Percentiles rank a stretch among this genome's conserved stretches.
Evolutionary conservation across 805 yeast species (phyloP).

Genomic region (Teunomyces lycoperdinae): DNA sequence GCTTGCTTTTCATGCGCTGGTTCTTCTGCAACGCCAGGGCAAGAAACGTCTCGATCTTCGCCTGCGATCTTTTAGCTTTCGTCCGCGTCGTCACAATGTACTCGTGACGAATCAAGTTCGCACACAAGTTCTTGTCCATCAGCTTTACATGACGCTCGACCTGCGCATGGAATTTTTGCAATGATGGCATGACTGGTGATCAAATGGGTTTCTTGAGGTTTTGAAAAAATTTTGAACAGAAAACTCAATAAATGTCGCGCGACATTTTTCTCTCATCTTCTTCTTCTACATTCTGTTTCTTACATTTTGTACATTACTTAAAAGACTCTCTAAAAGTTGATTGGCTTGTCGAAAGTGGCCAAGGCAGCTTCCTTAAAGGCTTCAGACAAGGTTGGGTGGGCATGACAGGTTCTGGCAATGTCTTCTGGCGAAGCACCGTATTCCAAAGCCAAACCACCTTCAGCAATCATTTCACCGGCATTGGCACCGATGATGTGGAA

Average conservation of each 20-base stretch:
- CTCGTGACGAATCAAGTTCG: conserved; percentile 44
- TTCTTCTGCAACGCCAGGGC: conserved; percentile 29
- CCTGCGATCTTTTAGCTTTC: conserved; percentile 44
- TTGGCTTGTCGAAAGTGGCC: conserved; percentile 87
- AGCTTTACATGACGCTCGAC: conserved; percentile 42
- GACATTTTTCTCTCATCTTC: not conserved
- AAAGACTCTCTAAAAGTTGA: conserved; percentile 58
- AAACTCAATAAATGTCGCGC: not conserved
- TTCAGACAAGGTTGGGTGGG: conserved; percentile 97
- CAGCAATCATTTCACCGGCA: conserved; percentile 99
- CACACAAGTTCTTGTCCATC: conserved; percentile 44
- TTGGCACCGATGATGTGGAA: conserved; percentile 96
- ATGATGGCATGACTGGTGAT: conserved; percentile 32
- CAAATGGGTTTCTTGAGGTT: not conserved
- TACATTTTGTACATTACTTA: not conserved
- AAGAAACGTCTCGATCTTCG: conserved; percentile 37
- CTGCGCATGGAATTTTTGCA: conserved; percentile 40
- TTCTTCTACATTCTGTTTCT: not conserved
- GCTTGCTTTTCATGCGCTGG: conserved; percentile 16
- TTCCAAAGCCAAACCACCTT: conserved; percentile 95
- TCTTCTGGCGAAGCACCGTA: conserved; percentile 99
- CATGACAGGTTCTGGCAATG: conserved; percentile 95
- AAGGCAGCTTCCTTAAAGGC: conserved; percentile 98
- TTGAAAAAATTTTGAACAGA: conserved; percentile 1
- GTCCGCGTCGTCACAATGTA: conserved; percentile 41